Percentiles rank a stretch among this genome's conserved stretches.
Evolutionary conservation across 805 yeast species (phyloP).

Genomic region (Candida koratica): DNA sequence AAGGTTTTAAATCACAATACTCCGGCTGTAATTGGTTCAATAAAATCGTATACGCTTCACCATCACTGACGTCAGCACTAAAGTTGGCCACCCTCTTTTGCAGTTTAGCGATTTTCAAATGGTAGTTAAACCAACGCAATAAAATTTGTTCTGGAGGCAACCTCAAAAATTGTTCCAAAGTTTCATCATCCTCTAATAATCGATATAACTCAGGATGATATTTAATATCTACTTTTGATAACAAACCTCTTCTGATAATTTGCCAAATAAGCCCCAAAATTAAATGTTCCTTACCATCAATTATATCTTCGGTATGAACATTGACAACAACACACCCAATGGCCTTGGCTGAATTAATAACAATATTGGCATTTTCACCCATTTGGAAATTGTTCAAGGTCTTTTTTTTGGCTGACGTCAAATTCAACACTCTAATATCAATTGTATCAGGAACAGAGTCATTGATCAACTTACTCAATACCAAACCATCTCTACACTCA

Average conservation of each 20-base stretch:
- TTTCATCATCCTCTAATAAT: slow-evolving; percentile 91
- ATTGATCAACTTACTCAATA: slow-evolving; percentile 87
- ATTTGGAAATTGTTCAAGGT: slow-evolving; percentile 88
- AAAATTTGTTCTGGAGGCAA: slow-evolving; percentile 96
- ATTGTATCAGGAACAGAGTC: slow-evolving; percentile 98
- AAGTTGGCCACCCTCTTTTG: slow-evolving; percentile 82
- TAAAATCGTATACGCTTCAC: slow-evolving; percentile 89
- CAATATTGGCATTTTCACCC: slow-evolving; percentile 95
- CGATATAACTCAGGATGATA: slow-evolving; percentile 95
- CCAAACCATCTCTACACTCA: slow-evolving; percentile 93
- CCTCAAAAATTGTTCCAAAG: slow-evolving; percentile 92
- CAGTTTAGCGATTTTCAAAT: slow-evolving; percentile 89
- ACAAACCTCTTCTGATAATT: slow-evolving; percentile 91
- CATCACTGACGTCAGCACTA: slow-evolving; percentile 84
- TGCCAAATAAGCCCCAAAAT: slow-evolving; percentile 95
- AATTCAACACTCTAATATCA: slow-evolving; percentile 93
- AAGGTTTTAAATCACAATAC: slow-evolving; percentile 75
- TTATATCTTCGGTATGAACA: slow-evolving; percentile 92
- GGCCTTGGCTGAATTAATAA: slow-evolving; percentile 97
- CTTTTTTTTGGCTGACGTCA: slow-evolving; percentile 72
- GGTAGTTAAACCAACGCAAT: slow-evolving; percentile 96
- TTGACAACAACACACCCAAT: slow-evolving; percentile 96
- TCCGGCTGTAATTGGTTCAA: slow-evolving; percentile 86
- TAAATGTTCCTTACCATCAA: slow-evolving; percentile 91
- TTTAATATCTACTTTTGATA: slow-evolving; percentile 92